phyloP scores from a whole-genome alignment of 2,329 filamentous ascomycete genomes.

The Alternaria sp. region DNA sequence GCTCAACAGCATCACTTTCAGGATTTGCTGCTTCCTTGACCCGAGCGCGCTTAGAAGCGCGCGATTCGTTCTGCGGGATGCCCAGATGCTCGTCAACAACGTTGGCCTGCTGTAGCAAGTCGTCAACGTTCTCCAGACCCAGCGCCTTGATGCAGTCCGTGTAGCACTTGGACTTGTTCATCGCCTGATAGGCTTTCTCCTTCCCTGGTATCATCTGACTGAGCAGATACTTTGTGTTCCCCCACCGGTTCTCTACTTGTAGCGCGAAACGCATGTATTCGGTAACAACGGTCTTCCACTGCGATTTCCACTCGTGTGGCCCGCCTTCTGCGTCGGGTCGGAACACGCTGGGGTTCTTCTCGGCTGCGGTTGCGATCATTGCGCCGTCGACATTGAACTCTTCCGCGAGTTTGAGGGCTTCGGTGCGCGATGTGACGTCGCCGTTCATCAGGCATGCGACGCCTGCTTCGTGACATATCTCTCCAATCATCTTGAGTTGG shows the following conservation, averaged over 20 bases:
- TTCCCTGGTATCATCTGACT: constrained; percentile 87
- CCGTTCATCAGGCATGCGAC: constrained; percentile 97
- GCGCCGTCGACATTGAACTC: constrained; percentile 90
- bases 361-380: constrained; percentile 95
- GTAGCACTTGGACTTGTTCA: constrained; percentile 75
- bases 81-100: constrained; percentile 69
- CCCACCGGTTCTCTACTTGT: constrained; percentile 82
- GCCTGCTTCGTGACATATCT: constrained; percentile 80
- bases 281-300: constrained; percentile 79
- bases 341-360: constrained; percentile 91
- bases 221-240: constrained; percentile 92
- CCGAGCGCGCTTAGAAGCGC: constrained; percentile 54
- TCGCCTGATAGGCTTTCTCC: constrained; percentile 64
- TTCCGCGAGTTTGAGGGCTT: constrained; percentile 72
- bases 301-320: constrained; percentile 55
- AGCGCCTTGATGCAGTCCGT: constrained; percentile 70
- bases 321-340: constrained; percentile 72
- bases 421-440: constrained; percentile 77
- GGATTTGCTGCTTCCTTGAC: constrained; percentile 33
- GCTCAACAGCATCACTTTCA: constrained; percentile 15
- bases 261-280: constrained; percentile 76
- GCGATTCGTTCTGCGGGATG: constrained; percentile 60
- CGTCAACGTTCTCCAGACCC: constrained; percentile 67
- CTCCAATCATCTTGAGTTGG: constrained; percentile 82
- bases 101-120: constrained; percentile 68